phyloP scores from a whole-genome alignment of 176 grass and related monocot species.

The Avena insularis region DNA sequence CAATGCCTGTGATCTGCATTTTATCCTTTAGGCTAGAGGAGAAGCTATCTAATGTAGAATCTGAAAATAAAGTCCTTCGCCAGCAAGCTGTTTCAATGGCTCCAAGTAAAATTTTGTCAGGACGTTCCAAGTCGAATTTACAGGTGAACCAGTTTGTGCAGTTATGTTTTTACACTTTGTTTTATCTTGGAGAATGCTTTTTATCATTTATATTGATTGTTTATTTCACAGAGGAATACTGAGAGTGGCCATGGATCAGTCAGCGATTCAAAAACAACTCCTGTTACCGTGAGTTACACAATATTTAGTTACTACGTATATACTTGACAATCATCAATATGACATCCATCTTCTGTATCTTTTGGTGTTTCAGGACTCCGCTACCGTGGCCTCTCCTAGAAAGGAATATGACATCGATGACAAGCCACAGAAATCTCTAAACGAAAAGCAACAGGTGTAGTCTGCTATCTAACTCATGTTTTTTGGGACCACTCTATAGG shows the following conservation, averaged over 20 bases:
- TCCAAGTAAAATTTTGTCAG: slow-evolving; percentile 89
- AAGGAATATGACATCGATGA: slow-evolving; percentile 92
- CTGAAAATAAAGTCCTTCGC: slow-evolving; percentile 99
- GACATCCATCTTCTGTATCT: slow-evolving; percentile 9
- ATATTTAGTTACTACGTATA: slow-evolving; percentile 31
- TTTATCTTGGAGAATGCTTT: slow-evolving; percentile 12
- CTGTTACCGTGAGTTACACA: slow-evolving; percentile 57
- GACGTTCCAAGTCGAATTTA: slow-evolving; percentile 89
- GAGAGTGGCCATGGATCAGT: slow-evolving; percentile 67
- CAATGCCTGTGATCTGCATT: slow-evolving; percentile 35
- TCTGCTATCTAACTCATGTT: slow-evolving; percentile 19
- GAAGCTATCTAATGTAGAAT: slow-evolving; percentile 96
- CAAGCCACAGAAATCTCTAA: slow-evolving; percentile 93
- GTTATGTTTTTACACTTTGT: slow-evolving; percentile 21
- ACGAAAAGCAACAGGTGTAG: slow-evolving; percentile 92
- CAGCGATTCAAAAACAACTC: slow-evolving; percentile 56
- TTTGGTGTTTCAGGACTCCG: slow-evolving; percentile 63
- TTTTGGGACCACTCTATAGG: slow-evolving; percentile 1
- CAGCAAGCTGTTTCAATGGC: slow-evolving; percentile 97
- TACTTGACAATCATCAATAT: slow-evolving; percentile 20
- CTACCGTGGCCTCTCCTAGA: slow-evolving; percentile 56
- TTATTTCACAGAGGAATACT: slow-evolving; percentile 78
- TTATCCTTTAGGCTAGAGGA: slow-evolving; percentile 86
- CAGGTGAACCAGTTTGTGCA: slow-evolving; percentile 64
- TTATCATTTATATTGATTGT: slow-evolving; percentile 38